Evolutionary conservation across 2,329 filamentous ascomycete genomes (phyloP).

Genomic region (Penicillium sp.): DNA sequence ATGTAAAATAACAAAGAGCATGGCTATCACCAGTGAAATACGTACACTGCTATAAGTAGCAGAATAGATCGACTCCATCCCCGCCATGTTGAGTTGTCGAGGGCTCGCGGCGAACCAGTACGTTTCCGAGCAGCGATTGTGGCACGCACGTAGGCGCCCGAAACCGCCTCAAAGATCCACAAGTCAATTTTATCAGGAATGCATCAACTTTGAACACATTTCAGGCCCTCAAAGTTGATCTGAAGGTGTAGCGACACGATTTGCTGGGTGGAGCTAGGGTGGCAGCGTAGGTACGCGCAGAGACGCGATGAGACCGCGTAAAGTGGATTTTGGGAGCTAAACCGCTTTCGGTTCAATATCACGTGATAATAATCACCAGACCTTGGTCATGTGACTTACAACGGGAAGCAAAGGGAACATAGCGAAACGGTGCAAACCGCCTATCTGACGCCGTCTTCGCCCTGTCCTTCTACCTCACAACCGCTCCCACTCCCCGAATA

Average conservation of each 20-base stretch:
- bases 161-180: conserved; percentile 18
- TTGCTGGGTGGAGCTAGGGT: conserved; percentile 33
- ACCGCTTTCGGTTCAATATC: conserved; percentile 21
- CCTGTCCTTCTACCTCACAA: conserved; percentile 25
- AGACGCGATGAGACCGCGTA: conserved; percentile 46
- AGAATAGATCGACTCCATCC: conserved; percentile 59
- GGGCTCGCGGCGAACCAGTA: conserved; percentile 26
- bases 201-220: conserved; percentile 18
- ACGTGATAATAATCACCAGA: conserved; percentile 26
- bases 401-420: conserved; percentile 35
- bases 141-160: conserved; percentile 17
- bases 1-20: neutral
- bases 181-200: conserved; percentile 20
- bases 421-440: conserved; percentile 34
- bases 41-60: conserved; percentile 67
- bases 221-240: conserved; percentile 21
- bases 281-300: conserved; percentile 33
- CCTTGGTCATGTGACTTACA: conserved; percentile 22
- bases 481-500: conserved; percentile 19
- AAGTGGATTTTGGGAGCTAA: conserved; percentile 42
- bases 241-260: conserved; percentile 37
- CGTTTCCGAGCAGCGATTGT: conserved; percentile 29
- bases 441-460: conserved; percentile 27
- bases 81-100: conserved; percentile 38
- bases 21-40: conserved; percentile 10